phyloP scores from a whole-genome alignment of 2,329 filamentous ascomycete genomes.

The Colletotrichum scovillei region DNA sequence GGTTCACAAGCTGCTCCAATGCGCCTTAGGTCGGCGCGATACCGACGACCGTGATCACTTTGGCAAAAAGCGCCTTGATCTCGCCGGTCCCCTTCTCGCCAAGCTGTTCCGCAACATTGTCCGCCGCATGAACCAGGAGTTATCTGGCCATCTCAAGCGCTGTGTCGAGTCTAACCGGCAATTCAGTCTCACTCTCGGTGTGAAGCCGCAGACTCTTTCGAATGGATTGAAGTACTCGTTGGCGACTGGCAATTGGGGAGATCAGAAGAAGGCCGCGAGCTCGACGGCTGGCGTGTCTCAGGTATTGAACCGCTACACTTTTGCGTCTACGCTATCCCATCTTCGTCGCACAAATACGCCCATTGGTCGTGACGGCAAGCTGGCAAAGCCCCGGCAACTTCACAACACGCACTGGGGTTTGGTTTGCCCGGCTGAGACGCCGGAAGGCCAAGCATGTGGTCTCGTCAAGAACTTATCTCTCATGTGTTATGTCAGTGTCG shows the following conservation, averaged over 20 bases:
- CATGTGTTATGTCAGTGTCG: slow-evolving; percentile 98
- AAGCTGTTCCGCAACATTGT: slow-evolving; percentile 95
- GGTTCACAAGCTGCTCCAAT: slow-evolving; percentile 95
- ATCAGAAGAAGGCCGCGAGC: slow-evolving; percentile 97
- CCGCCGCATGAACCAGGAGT: slow-evolving; percentile 89
- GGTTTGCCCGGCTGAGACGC: slow-evolving; percentile 96
- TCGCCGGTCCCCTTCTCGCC: slow-evolving; percentile 94
- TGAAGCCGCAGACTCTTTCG: slow-evolving; percentile 91
- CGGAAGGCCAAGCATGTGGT: slow-evolving; percentile 97
- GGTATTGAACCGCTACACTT: slow-evolving; percentile 97
- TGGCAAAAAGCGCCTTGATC: slow-evolving; percentile 96
- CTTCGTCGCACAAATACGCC: slow-evolving; percentile 97
- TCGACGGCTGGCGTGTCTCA: slow-evolving; percentile 98
- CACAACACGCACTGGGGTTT: slow-evolving; percentile 99
- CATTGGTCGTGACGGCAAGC: slow-evolving; percentile 96
- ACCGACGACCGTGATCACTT: slow-evolving; percentile 99
- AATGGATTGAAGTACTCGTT: slow-evolving; percentile 97
- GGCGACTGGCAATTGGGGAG: slow-evolving; percentile 98
- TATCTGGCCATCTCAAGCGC: slow-evolving; percentile 90
- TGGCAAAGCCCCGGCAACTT: slow-evolving; percentile 96
- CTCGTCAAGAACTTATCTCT: slow-evolving; percentile 97
- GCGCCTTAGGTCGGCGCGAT: slow-evolving; percentile 90
- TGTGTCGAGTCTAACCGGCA: slow-evolving; percentile 90
- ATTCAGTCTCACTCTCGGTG: slow-evolving; percentile 90
- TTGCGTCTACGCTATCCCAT: slow-evolving; percentile 96